Percentiles rank a stretch among this genome's conserved stretches.
Conservation (phyloP, 169 alveolate genomes). For the Fabrea salina region DNA sequence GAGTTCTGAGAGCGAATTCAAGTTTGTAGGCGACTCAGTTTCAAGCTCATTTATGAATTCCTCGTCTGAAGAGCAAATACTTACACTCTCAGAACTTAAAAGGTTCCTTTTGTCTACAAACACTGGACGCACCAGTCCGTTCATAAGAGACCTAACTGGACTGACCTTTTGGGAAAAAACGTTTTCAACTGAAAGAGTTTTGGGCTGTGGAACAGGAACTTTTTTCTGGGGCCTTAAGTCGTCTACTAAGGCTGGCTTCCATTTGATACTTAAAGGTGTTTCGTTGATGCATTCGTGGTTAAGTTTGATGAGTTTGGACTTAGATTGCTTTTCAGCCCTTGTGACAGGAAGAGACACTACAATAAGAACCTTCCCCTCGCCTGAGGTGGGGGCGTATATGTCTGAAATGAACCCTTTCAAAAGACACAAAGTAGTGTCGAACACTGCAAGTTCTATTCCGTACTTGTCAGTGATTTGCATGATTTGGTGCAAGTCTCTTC, state of each 20-base stretch:
- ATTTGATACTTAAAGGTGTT: slow-evolving; percentile 22
- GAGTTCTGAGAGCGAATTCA: too few species aligned
- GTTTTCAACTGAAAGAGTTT: too few species aligned
- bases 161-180: too few species aligned
- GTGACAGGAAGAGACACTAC: not conserved
- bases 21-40: too few species aligned
- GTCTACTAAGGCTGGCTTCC: slow-evolving; percentile 5
- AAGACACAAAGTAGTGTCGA: not conserved
- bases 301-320: not conserved
- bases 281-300: not conserved
- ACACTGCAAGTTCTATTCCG: not conserved
- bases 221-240: too few species aligned
- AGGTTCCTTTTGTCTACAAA: too few species aligned
- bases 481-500: not conserved
- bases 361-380: not conserved
- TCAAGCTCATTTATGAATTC: too few species aligned
- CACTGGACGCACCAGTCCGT: too few species aligned
- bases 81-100: too few species aligned
- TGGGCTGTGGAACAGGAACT: too few species aligned
- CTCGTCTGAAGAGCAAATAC: too few species aligned
- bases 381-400: not conserved
- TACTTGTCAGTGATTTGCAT: not conserved
- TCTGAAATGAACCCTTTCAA: not conserved
- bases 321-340: not conserved
- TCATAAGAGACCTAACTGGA: too few species aligned